A percentile compares a stretch with the other conserved stretches of the same genome.
Evolutionary conservation across 1,284 basidiomycete genomes (phyloP).

Genomic region (Neotropicomus parvogracilis): DNA sequence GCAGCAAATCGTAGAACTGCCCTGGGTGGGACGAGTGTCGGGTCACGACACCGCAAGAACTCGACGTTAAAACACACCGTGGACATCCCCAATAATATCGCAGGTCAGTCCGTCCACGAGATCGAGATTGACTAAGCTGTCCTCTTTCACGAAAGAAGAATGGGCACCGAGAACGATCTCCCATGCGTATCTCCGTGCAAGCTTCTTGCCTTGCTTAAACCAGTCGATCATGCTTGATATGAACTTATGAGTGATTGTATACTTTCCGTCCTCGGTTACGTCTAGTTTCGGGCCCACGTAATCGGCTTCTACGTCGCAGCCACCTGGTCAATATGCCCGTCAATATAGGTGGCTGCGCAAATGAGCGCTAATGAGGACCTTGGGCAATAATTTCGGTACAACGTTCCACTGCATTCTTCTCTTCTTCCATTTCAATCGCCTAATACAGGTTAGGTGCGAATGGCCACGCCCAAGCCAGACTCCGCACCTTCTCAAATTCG

Average conservation of each 20-base stretch:
- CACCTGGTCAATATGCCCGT: slow-evolving; percentile 41
- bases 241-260: slow-evolving; percentile 74
- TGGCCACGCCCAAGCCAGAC: not conserved
- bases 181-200: slow-evolving; percentile 89
- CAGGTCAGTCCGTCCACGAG: slow-evolving; percentile 78
- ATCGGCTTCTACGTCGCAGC: slow-evolving; percentile 65
- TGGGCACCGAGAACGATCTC: slow-evolving; percentile 92
- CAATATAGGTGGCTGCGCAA: slow-evolving; percentile 2
- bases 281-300: slow-evolving; percentile 70
- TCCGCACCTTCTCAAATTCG: slow-evolving; percentile 80
- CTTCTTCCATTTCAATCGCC: slow-evolving; percentile 89
- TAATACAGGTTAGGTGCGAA: slow-evolving; percentile 28
- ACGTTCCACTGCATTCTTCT: slow-evolving; percentile 69
- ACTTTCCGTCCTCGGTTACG: slow-evolving; percentile 56
- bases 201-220: slow-evolving; percentile 88
- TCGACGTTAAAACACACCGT: slow-evolving; percentile 49
- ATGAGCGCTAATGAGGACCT: slow-evolving; percentile 42
- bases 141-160: slow-evolving; percentile 72
- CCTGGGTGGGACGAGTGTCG: slow-evolving; percentile 42
- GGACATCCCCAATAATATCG: slow-evolving; percentile 92
- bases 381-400: slow-evolving; percentile 78
- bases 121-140: slow-evolving; percentile 77
- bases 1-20: slow-evolving; percentile 92
- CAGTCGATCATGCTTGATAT: slow-evolving; percentile 84
- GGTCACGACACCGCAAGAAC: not conserved